Base-by-base conservation (phyloP, 2,329 filamentous ascomycete genomes). In the Claviceps arundinis region DNA sequence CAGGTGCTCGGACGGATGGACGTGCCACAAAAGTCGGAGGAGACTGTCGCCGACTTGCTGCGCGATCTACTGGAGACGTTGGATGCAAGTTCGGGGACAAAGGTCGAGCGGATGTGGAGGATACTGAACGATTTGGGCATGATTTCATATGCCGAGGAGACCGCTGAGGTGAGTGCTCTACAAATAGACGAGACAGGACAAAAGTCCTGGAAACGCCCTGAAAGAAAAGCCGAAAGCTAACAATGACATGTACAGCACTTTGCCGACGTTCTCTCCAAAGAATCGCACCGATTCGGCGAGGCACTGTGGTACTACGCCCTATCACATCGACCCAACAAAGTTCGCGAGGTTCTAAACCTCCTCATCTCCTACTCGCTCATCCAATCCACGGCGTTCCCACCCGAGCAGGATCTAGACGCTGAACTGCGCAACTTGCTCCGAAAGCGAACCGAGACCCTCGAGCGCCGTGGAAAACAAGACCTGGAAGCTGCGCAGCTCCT, bases 251-350 rank as follows among this genome's bases (percentile, higher is more conserved):
- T n/a, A 26, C 8, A 42, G 30, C 61, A 95, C 57, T 96, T 89
- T 64, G 91, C 89, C 53, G 84, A 95, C 57, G 76, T 83, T 47
- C 75, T 95, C 41, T 80, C 83, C 11, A 76, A 82, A 54, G 78
- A 81, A 43, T 85, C 85, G 0, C 80, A 87, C 60, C 80, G 85
- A 51, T 96, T 91, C 59, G 91, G 91, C 51, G 82, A 91, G 57
- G 87, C 89, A 1, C 76, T 97, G 19, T 84, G 93, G 70, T 96
- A 94, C 72, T 97, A 93, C 65, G 86, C 91, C 24, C 80, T 94
- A 13, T 87, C 89, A 3, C 89, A 94, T 62, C 81, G 84, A 26
- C 72, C 81, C 1, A 74, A 78, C 56, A 94, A 91, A 67, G 84
- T 96, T 50, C 87, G 87, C 61, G 83, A 89, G 56, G 86, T 95